Evolutionary conservation across 768 basidiomycete species (phyloP).

Genomic region (Auriculariales sp.): DNA sequence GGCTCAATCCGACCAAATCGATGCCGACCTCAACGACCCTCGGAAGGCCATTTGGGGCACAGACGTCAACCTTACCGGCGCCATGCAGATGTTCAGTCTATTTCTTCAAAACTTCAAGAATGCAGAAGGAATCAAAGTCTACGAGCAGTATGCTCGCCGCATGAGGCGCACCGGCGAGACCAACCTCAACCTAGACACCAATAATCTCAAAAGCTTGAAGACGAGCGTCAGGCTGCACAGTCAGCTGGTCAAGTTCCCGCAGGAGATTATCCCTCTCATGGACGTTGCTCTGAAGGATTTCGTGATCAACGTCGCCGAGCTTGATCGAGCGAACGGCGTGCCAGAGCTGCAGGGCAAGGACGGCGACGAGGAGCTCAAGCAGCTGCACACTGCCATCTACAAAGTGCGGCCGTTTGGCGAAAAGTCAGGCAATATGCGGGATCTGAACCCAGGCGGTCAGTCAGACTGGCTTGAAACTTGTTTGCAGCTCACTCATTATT

Average conservation of each 20-base stretch:
- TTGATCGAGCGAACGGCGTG: constrained; percentile 53
- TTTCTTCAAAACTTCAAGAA: constrained; percentile 88
- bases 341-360: constrained; percentile 65
- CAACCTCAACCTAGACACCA: constrained; percentile 80
- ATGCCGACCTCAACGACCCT: constrained; percentile 38
- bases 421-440: constrained; percentile 79
- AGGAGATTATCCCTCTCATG: constrained; percentile 94
- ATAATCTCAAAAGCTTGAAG: constrained; percentile 77
- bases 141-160: constrained; percentile 66
- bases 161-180: constrained; percentile 90
- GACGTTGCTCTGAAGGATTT: constrained; percentile 91
- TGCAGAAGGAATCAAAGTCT: constrained; percentile 53
- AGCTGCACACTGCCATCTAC: constrained; percentile 77
- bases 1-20: constrained; percentile 54
- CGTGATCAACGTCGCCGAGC: constrained; percentile 76
- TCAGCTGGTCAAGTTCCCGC: constrained; percentile 86
- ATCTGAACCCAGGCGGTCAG: constrained; percentile 82
- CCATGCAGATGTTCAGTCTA: constrained; percentile 79
- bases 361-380: constrained; percentile 75
- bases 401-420: constrained; percentile 89
- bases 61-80: constrained; percentile 79
- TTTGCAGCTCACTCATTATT: not conserved
- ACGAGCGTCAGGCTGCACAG: constrained; percentile 67
- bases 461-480: not conserved
- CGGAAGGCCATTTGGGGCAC: constrained; percentile 88